These are phyloP conservation scores for Pestalotiopsis fici DNA, from an alignment of 2,329 filamentous ascomycete species.

Conservation along the genomic window DNA sequence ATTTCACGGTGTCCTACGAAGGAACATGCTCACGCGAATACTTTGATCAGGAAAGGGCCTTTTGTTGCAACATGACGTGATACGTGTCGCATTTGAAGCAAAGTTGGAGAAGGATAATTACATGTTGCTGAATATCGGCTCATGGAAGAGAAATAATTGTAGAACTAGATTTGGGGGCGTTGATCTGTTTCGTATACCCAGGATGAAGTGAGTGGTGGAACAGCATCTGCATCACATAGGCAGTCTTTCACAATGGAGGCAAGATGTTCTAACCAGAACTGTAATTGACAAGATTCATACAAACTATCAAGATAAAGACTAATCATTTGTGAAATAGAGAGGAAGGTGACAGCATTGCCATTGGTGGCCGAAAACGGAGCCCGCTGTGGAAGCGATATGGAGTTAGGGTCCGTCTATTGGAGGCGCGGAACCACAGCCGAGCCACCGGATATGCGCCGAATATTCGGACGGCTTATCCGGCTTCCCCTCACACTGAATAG, in stretches of 20 bases:
- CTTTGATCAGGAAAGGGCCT: no score
- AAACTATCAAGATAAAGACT: not conserved
- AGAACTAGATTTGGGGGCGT: not conserved
- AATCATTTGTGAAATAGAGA: not conserved
- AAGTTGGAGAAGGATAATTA: no score
- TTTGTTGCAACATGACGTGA: no score
- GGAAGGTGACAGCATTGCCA: not conserved
- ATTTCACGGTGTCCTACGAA: not conserved
- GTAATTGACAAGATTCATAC: not conserved
- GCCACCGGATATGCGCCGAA: not conserved
- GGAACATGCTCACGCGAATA: no score
- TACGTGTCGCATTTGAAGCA: no score
- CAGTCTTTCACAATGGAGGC: not conserved
- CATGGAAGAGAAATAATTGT: not conserved
- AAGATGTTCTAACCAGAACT: not conserved
- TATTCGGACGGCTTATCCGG: not conserved
- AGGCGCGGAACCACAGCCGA: not conserved
- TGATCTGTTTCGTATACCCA: not conserved
- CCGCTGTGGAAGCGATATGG: not conserved
- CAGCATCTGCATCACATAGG: not conserved
- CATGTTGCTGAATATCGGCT: not conserved
- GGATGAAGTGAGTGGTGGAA: not conserved
- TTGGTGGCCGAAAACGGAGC: not conserved
- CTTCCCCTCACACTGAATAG: not conserved
- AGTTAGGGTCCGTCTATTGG: not conserved